These are phyloP conservation scores for Schizochytrium sp. DNA, from an alignment of 108 stramenopile genomes.

Conservation along the genomic window DNA sequence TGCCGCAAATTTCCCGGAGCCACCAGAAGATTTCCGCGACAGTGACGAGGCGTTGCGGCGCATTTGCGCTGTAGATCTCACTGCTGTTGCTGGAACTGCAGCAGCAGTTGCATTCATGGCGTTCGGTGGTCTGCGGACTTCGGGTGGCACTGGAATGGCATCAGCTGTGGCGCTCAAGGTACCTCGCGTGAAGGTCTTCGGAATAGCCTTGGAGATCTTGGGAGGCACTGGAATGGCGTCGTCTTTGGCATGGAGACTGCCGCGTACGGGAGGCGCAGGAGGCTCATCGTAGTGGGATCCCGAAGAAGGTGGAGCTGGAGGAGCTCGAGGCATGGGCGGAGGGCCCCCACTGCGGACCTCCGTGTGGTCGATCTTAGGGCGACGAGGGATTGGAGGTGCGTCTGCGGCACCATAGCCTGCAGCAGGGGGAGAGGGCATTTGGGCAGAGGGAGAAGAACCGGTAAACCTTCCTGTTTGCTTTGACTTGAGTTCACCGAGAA, in stretches of 20 bases:
- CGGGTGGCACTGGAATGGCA: background rate
- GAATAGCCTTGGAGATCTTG: too few relatives aligned
- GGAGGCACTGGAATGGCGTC: too few relatives aligned
- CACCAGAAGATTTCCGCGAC: background rate
- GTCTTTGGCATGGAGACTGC: too few relatives aligned
- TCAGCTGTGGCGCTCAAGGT: too few relatives aligned
- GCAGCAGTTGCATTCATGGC: background rate
- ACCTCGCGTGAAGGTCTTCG: too few relatives aligned
- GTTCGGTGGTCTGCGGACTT: background rate
- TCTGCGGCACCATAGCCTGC: background rate
- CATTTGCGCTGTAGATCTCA: background rate
- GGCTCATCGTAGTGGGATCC: too few relatives aligned
- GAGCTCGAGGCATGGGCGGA: background rate
- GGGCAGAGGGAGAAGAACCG: too few relatives aligned
- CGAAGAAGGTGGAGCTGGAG: background rate
- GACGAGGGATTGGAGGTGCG: conserved; percentile 42
- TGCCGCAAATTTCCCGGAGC: conserved; percentile 33
- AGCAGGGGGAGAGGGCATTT: background rate
- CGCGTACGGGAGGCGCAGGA: too few relatives aligned
- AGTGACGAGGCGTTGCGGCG: background rate
- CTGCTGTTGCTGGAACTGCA: background rate
- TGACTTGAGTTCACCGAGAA: too few relatives aligned
- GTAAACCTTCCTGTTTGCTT: too few relatives aligned
- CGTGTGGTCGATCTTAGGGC: background rate
- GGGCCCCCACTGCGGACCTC: background rate